Evolutionary conservation across 805 yeast genomes (phyloP), one percentile per base, ranked within the genome.

Genomic region (Wickerhamiella siamensis): DNA sequence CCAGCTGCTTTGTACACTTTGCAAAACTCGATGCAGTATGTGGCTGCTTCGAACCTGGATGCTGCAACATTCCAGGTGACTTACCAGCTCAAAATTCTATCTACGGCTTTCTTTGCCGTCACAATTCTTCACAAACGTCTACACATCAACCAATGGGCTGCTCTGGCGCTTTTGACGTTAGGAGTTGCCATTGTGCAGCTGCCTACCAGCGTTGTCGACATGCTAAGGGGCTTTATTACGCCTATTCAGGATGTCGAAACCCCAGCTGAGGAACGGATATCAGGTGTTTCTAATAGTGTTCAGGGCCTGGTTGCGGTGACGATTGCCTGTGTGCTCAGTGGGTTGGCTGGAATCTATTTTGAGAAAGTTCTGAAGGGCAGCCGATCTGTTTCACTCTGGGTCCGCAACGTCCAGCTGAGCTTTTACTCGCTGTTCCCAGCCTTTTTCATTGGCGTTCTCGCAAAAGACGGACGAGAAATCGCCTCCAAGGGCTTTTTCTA

Each of bases 1-100:
- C 68, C 68, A 1, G 68, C 68, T 4, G 55, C 56, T 10, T 54
- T 64, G 17, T 64, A 64, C 48, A 64, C 66, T n/a, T 33, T 61
- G 36, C 65, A 61, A 47, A 63, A 63, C 51, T 53, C 62, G 27
- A 51, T 63, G 38, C 67, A 63, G 47, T 63, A 63, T 42, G 62
- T 60, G 19, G 68, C 68, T 2, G 68, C 64, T 6, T 60, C 66
- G 15, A 60, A 62, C 51, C 51, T 64, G 31, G 64, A 61, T 38
- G 68, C 68, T 2, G 66, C 67, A 12, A 61, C 66, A 5, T 63
- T 64, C 50, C 68, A 64, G 52, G 68, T 64, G 41, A 60, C 66
- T 8, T 64, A 64, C 53, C 68, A 64, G 54, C 61, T 64, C 42
- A 64, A 64, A 47, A 64, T 64, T 41, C 51, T 64, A 46, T 63